Conservation (phyloP, 169 alveolate genomes). For the Plasmodium inui region DNA sequence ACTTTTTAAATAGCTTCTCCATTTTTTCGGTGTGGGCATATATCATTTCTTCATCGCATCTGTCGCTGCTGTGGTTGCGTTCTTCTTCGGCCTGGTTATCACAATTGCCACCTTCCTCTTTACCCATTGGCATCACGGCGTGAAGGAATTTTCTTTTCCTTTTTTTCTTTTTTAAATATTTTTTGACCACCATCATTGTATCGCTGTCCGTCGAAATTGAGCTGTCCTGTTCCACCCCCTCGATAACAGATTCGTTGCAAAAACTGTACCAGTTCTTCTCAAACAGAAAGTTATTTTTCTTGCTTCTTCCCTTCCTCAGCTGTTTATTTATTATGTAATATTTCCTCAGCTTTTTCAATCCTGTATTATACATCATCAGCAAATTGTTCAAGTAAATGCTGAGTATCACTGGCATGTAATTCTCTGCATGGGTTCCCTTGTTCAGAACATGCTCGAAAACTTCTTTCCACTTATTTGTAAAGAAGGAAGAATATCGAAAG, state of each 20-base stretch:
- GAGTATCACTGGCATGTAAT: constrained; percentile 61
- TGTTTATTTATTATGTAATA: constrained; percentile 29
- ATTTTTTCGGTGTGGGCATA: constrained; percentile 3
- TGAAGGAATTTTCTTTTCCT: neutral
- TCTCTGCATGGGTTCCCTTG: constrained; percentile 60
- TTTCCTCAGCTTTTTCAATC: constrained; percentile 43
- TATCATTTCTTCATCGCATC: neutral
- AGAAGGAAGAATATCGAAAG: constrained; percentile 42
- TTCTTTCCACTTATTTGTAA: constrained; percentile 64
- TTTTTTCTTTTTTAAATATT: constrained; percentile 30
- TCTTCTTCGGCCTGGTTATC: neutral
- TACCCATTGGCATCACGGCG: neutral
- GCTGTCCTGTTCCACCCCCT: neutral
- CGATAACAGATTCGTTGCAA: neutral
- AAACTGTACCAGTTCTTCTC: neutral
- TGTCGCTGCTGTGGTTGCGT: neutral
- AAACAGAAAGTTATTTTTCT: neutral
- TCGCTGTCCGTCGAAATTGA: constrained; percentile 44
- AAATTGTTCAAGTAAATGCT: constrained; percentile 56
- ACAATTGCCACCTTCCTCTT: neutral
- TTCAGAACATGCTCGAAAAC: constrained; percentile 51
- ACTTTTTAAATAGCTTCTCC: constrained; percentile 43
- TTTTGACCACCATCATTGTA: constrained; percentile 4
- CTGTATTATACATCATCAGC: constrained; percentile 53
- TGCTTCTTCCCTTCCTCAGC: neutral